Percentiles rank a stretch among this genome's conserved stretches.
Conservation (phyloP, 176 grass and related monocot genomes). For the Melocanna baccifera region DNA sequence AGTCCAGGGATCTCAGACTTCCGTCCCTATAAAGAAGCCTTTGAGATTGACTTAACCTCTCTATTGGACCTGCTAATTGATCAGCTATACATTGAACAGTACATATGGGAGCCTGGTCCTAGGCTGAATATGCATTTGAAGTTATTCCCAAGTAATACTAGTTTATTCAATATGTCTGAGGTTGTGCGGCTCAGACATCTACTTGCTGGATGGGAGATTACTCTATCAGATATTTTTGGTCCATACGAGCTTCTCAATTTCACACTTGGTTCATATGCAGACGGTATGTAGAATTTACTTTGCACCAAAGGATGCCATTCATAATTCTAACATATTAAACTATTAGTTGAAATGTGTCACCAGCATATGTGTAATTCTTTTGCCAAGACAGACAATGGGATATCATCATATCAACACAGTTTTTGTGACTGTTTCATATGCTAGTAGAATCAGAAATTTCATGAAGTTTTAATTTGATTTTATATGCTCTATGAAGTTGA, state of each 20-base stretch:
- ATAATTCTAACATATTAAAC: neutral
- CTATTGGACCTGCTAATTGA: conserved; percentile 43
- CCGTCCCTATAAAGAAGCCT: conserved; percentile 55
- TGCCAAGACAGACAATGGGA: neutral
- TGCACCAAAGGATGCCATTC: neutral
- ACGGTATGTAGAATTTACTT: conserved; percentile 50
- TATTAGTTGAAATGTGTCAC: neutral
- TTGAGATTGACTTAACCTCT: conserved; percentile 49
- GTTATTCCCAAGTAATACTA: conserved; percentile 67
- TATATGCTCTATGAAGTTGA: neutral
- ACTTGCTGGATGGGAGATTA: conserved; percentile 81
- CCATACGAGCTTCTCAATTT: conserved; percentile 96
- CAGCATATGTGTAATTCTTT: neutral
- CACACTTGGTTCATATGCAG: conserved; percentile 57
- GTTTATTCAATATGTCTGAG: conserved; percentile 60
- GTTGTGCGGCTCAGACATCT: conserved; percentile 38
- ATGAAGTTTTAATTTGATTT: neutral
- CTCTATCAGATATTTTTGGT: conserved; percentile 70
- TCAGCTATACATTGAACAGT: conserved; percentile 67
- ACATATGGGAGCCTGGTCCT: conserved; percentile 66
- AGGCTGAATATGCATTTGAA: conserved; percentile 80
- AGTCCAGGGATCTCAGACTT: conserved; percentile 85
- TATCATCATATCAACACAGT: neutral
- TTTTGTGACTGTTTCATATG: neutral
- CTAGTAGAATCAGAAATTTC: neutral